Percentiles rank a stretch among this genome's conserved stretches.
phyloP scores from a whole-genome alignment of 768 basidiomycete genomes.

The Agrocybe pediades region DNA sequence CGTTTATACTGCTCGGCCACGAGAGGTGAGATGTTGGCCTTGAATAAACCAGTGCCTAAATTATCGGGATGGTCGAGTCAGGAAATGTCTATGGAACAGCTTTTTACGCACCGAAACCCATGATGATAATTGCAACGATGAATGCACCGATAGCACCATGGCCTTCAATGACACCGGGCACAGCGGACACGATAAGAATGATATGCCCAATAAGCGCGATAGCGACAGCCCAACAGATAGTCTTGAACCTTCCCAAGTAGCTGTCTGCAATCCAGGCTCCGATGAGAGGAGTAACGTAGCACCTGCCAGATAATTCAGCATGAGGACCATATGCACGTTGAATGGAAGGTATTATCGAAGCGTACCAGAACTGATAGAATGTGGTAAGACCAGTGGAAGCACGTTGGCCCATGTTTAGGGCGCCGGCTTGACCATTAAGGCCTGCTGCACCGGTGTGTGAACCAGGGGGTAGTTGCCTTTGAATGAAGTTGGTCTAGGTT shows the following conservation, averaged over 20 bases:
- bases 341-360: constrained; percentile 1
- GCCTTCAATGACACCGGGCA: constrained; percentile 66
- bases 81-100: background rate
- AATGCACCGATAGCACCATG: constrained; percentile 53
- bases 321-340: background rate
- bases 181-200: constrained; percentile 63
- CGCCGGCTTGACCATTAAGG: constrained; percentile 59
- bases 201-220: constrained; percentile 70
- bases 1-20: constrained; percentile 75
- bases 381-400: constrained; percentile 73
- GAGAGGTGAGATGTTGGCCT: constrained; percentile 76
- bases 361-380: constrained; percentile 71
- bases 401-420: constrained; percentile 66
- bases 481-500: constrained; percentile 70
- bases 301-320: constrained; percentile 37
- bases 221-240: constrained; percentile 62
- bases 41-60: constrained; percentile 69
- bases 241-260: constrained; percentile 74
- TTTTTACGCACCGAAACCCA: constrained; percentile 40
- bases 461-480: constrained; percentile 64
- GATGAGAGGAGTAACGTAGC: constrained; percentile 64
- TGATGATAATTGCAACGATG: constrained; percentile 61
- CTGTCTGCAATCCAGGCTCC: constrained; percentile 78
- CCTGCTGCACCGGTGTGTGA: constrained; percentile 69
- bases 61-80: constrained; percentile 12